These are phyloP conservation scores for Termitomyces sp. DNA, from an alignment of 768 basidiomycete species.

Conservation along the genomic window DNA sequence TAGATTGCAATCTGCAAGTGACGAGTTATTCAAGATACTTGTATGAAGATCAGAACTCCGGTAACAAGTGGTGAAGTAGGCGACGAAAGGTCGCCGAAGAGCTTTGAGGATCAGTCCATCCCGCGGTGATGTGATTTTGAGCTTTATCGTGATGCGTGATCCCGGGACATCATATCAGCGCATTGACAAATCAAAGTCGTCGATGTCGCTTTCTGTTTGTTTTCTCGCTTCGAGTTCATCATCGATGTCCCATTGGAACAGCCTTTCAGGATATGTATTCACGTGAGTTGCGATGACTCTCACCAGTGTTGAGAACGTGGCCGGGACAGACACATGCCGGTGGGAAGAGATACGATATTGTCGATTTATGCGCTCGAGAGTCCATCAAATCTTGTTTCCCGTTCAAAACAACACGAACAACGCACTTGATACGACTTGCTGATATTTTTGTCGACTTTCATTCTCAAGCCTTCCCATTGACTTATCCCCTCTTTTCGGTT, in stretches of 20 bases:
- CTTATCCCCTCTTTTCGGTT: slow-evolving; percentile 2
- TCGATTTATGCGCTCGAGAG: neutral
- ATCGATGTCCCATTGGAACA: neutral
- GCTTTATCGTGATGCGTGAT: slow-evolving; percentile 17
- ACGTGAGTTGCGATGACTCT: neutral
- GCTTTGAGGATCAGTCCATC: slow-evolving; percentile 32
- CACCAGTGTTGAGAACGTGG: neutral
- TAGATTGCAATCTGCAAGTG: slow-evolving; percentile 30
- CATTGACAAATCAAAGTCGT: neutral
- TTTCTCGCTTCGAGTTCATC: neutral
- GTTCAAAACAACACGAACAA: slow-evolving; percentile 9
- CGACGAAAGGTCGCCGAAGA: slow-evolving; percentile 33
- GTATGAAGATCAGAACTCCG: slow-evolving; percentile 62
- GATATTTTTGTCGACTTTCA: slow-evolving; percentile 9
- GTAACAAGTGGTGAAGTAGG: slow-evolving; percentile 37
- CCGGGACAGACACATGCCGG: neutral
- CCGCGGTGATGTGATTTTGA: slow-evolving; percentile 41
- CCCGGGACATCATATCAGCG: neutral
- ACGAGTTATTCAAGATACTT: slow-evolving; percentile 42
- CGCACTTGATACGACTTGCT: slow-evolving; percentile 12
- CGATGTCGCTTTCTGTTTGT: neutral
- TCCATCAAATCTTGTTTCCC: neutral
- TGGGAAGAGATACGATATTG: neutral
- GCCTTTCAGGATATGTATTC: neutral
- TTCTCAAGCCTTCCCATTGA: slow-evolving; percentile 2